Percentiles rank a stretch among this genome's conserved stretches.
Evolutionary conservation across 1,284 basidiomycete genomes (phyloP).

Genomic region (Sporisorium scitamineum): DNA sequence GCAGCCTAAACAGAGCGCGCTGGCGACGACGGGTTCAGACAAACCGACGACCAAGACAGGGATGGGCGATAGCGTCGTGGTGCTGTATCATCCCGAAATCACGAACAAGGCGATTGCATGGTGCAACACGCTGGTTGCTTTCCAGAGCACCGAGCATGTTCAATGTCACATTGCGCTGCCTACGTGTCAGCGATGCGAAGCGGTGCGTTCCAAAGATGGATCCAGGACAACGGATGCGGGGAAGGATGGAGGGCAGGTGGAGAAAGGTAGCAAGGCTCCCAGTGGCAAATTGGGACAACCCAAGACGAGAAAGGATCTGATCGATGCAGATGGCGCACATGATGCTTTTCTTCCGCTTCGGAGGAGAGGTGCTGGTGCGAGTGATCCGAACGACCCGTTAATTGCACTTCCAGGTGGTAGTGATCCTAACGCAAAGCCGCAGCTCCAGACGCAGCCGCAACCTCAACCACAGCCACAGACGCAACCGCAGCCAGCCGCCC

Average conservation of each 20-base stretch:
- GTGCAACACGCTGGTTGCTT: slow-evolving; percentile 43
- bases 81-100: slow-evolving; percentile 41
- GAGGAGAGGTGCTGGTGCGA: background rate
- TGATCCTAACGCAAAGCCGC: background rate
- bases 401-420: background rate
- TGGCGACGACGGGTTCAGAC: background rate
- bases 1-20: slow-evolving; percentile 9
- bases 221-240: background rate
- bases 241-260: background rate
- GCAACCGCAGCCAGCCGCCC: background rate
- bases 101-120: slow-evolving; percentile 42
- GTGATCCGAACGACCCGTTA: slow-evolving; percentile 10
- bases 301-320: background rate
- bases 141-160: slow-evolving; percentile 28
- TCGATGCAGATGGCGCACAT: background rate
- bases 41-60: slow-evolving; percentile 6
- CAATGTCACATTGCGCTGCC: slow-evolving; percentile 28
- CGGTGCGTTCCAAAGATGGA: slow-evolving; percentile 11
- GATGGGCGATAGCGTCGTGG: slow-evolving; percentile 43
- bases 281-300: background rate
- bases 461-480: background rate
- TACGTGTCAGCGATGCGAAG: slow-evolving; percentile 48
- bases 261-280: background rate
- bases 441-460: background rate
- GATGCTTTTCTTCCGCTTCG: background rate